Conservation (phyloP, 2,329 filamentous ascomycete species). For the Clarireedia hainanense region DNA sequence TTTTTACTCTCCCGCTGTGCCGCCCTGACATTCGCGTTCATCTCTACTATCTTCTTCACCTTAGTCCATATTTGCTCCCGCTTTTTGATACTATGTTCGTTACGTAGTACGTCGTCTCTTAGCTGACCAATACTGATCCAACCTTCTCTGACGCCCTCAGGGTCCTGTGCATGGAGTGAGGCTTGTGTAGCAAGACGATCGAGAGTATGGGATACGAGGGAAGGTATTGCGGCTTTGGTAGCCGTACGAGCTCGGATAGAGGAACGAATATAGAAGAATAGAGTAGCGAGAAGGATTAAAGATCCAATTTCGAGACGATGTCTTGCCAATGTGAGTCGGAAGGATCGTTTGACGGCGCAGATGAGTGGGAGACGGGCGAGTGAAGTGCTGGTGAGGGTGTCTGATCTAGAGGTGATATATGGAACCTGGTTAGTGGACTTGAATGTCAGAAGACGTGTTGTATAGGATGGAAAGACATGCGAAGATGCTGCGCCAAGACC, state of each 20-base stretch:
- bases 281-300: slow-evolving; percentile 44
- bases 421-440: slow-evolving; percentile 77
- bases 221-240: slow-evolving; percentile 62
- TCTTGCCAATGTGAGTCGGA: slow-evolving; percentile 75
- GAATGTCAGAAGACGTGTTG: slow-evolving; percentile 43
- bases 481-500: slow-evolving; percentile 12
- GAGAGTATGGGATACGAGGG: slow-evolving; percentile 76
- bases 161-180: slow-evolving; percentile 61
- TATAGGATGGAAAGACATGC: slow-evolving; percentile 29
- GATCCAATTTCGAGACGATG: slow-evolving; percentile 78
- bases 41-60: slow-evolving; percentile 79
- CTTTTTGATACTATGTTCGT: slow-evolving; percentile 68
- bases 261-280: slow-evolving; percentile 55
- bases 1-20: slow-evolving; percentile 59
- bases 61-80: slow-evolving; percentile 77
- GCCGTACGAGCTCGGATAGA: slow-evolving; percentile 55
- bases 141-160: slow-evolving; percentile 57
- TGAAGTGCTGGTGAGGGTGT: slow-evolving; percentile 74
- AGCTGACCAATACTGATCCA: slow-evolving; percentile 85
- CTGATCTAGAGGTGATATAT: slow-evolving; percentile 64
- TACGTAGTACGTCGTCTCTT: slow-evolving; percentile 80
- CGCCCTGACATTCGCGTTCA: slow-evolving; percentile 84
- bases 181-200: slow-evolving; percentile 79
- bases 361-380: slow-evolving; percentile 84
- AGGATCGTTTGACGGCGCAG: slow-evolving; percentile 71